These are phyloP conservation scores for Zoysia matrella DNA, from an alignment of 202 grass and related monocot genomes.

Conservation along the genomic window DNA sequence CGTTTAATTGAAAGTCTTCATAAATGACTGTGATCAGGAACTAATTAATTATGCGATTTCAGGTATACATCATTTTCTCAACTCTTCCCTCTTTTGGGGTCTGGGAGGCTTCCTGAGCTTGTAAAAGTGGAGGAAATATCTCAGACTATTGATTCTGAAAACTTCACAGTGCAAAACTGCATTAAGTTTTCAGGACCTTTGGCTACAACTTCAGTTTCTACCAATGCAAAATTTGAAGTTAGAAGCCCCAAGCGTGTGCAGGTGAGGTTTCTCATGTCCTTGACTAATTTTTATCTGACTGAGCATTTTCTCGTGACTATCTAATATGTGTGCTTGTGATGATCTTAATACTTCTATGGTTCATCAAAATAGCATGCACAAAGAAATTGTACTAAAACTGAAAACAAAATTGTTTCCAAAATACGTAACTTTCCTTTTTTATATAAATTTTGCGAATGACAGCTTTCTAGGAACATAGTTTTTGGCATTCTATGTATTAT, in stretches of 20 bases:
- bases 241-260: constrained; percentile 96
- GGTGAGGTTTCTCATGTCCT: constrained; percentile 44
- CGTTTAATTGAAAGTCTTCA: background rate
- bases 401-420: background rate
- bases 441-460: background rate
- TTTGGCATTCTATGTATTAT: too few species aligned
- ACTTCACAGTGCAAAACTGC: constrained; percentile 90
- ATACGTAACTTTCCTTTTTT: background rate
- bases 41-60: constrained; percentile 39
- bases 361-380: background rate
- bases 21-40: constrained; percentile 14
- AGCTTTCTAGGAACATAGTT: too few species aligned
- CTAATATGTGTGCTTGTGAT: background rate
- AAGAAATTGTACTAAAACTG: constrained; percentile 25
- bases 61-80: constrained; percentile 95
- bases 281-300: background rate
- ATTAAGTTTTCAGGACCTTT: constrained; percentile 91
- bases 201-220: constrained; percentile 66
- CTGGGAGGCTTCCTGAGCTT: constrained; percentile 69
- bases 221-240: constrained; percentile 97
- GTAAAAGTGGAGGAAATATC: constrained; percentile 97
- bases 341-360: background rate
- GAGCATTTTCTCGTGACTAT: constrained; percentile 19
- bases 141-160: constrained; percentile 88
- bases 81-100: constrained; percentile 70